Evolutionary conservation across 139 green algal genomes (phyloP).

Genomic region (Tetradesmus obliquus): DNA sequence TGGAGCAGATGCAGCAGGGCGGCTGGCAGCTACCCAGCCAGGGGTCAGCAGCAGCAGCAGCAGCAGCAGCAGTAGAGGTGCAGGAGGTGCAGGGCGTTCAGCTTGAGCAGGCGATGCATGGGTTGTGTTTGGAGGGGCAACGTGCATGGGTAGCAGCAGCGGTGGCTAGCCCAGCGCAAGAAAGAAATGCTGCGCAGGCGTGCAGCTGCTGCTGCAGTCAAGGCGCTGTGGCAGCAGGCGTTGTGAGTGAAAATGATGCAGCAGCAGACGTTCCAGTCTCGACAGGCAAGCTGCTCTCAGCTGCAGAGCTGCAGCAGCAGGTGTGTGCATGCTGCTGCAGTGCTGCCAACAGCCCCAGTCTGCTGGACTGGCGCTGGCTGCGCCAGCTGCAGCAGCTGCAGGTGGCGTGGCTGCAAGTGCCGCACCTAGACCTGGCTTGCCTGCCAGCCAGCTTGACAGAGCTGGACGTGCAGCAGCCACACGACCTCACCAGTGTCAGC

Average conservation of each 20-base stretch:
- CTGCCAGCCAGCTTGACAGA: slow-evolving; percentile 16
- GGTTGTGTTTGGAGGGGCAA: background rate
- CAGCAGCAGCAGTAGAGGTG: background rate
- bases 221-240: background rate
- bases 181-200: too few species aligned
- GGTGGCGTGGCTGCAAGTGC: slow-evolving; percentile 39
- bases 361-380: slow-evolving; percentile 31
- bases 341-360: background rate
- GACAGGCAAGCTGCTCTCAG: too few species aligned
- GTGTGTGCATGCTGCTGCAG: background rate
- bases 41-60: background rate
- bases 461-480: slow-evolving; percentile 31
- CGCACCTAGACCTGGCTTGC: slow-evolving; percentile 27
- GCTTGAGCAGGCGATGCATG: background rate
- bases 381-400: slow-evolving; percentile 12
- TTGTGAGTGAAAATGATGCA: too few species aligned
- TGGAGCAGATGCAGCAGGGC: background rate
- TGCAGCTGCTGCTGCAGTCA: background rate
- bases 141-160: background rate
- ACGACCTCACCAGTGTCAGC: slow-evolving; percentile 33
- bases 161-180: background rate
- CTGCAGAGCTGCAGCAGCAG: background rate
- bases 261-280: too few species aligned
- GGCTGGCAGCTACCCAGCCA: background rate
- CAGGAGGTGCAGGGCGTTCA: background rate